Base-by-base conservation (phyloP, 2,329 filamentous ascomycete genomes). In the Pseudopyrenochaeta lycopersici region DNA sequence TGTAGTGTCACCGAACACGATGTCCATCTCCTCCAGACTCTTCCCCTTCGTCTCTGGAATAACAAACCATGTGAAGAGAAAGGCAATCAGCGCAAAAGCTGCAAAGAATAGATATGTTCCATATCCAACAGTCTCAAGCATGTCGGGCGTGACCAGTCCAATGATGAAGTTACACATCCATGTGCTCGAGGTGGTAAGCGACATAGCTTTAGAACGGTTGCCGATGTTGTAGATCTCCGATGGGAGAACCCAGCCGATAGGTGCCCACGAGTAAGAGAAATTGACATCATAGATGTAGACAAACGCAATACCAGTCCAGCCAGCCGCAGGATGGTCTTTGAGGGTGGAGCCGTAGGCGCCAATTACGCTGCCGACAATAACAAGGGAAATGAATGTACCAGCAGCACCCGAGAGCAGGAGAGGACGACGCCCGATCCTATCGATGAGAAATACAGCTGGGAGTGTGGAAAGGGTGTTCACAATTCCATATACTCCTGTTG, bases 1-100 rank as follows among this genome's bases (percentile, higher is more conserved):
- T 6, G 84, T 90, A 32, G 85, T 87, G 84, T 94, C 90, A 79
- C 91, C 90, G 82, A 93, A 88, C 88, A 93, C 92, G 80, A 84
- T 85, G 78, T 95, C 90, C 50, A 96, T 87, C 76, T 95, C 85
- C 74, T 96, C 91, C 12, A 95, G 82, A 0, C 84, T 86, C 10
- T 91, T 82, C 3, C 90, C 90, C 81, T 94, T 95, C 44, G 91
- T 96, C 80, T 95, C 61, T 2, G 57, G 61, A 66, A 95, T 62
- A 74, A 86, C 85, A 68, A 89, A 88, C 64, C 67, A 78, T 6
- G 76, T 70, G 62, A 77, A 78, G 43, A 73, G 66, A 39, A 74
- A 75, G 41, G 80, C 81, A 54, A 83, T 71, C 43, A 53, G 71
- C 71, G 61, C 80, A 80, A 67, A 84, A 59, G 50, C 80, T 73